Evolutionary conservation across 495 filamentous ascomycete genomes (phyloP).

Genomic region (Clavariopsis aquatica): DNA sequence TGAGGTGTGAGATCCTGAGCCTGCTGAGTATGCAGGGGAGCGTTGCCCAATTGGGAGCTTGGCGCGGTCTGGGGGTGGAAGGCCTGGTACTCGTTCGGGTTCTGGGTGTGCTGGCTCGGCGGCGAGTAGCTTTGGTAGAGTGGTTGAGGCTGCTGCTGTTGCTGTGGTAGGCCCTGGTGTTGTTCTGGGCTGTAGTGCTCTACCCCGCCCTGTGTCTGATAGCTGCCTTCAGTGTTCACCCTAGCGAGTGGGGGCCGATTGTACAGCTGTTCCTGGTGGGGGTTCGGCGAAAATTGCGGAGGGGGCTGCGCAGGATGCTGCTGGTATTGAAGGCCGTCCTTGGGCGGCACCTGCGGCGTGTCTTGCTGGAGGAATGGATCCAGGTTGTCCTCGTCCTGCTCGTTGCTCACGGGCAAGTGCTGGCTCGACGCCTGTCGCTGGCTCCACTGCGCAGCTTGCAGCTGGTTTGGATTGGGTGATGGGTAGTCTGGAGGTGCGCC

Average conservation of each 20-base stretch:
- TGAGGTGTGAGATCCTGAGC: slow-evolving; percentile 26
- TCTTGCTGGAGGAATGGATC: slow-evolving; percentile 40
- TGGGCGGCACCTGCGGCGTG: slow-evolving; percentile 33
- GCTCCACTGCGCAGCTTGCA: slow-evolving; percentile 27
- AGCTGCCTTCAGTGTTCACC: slow-evolving; percentile 38
- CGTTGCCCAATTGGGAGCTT: slow-evolving; percentile 25
- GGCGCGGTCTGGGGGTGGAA: slow-evolving; percentile 30
- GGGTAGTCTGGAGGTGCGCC: slow-evolving; percentile 1
- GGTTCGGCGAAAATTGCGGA: slow-evolving; percentile 30
- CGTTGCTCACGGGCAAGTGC: slow-evolving; percentile 35
- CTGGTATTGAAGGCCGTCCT: slow-evolving; percentile 30
- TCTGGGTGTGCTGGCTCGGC: slow-evolving; percentile 22
- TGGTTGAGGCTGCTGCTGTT: slow-evolving; percentile 12
- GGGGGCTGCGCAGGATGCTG: slow-evolving; percentile 23
- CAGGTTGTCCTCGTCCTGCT: slow-evolving; percentile 39
- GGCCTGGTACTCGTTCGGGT: slow-evolving; percentile 35
- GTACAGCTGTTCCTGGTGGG: slow-evolving; percentile 33
- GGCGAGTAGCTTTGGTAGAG: slow-evolving; percentile 33
- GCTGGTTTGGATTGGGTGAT: slow-evolving; percentile 9
- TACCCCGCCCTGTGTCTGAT: slow-evolving; percentile 36
- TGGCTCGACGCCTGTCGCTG: slow-evolving; percentile 33
- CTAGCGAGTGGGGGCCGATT: slow-evolving; percentile 39
- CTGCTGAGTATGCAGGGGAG: slow-evolving; percentile 20
- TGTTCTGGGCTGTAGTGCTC: slow-evolving; percentile 40
- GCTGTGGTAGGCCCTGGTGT: slow-evolving; percentile 27